These are phyloP conservation scores for Hypomontagnella submonticulosa DNA, from an alignment of 495 filamentous ascomycete genomes.

Conservation along the genomic window DNA sequence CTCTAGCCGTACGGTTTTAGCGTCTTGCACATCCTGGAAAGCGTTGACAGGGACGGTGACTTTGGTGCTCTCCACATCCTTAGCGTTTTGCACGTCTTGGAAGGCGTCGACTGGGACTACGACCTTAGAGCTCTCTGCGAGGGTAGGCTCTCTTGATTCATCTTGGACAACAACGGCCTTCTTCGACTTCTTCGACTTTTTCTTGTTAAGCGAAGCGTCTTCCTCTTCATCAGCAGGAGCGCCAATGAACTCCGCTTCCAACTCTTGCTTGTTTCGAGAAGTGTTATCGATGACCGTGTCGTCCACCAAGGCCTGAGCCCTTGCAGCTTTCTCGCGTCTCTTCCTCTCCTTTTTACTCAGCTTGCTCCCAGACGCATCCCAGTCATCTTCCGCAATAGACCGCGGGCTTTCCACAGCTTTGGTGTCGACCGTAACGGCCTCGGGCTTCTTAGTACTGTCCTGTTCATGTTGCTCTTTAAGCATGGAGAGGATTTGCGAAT, in stretches of 20 bases:
- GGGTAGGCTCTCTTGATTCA: constrained; percentile 34
- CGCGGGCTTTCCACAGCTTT: constrained; percentile 11
- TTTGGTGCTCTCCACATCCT: constrained; percentile 39
- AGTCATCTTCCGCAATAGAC: constrained; percentile 33
- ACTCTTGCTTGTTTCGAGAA: constrained; percentile 25
- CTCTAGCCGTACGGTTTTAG: constrained; percentile 24
- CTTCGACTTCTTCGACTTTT: constrained; percentile 48
- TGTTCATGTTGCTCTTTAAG: constrained; percentile 30
- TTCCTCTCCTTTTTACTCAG: constrained; percentile 53
- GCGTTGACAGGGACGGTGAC: constrained; percentile 46
- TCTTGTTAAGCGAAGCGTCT: constrained; percentile 35
- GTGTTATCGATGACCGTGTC: constrained; percentile 34
- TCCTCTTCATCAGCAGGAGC: constrained; percentile 28
- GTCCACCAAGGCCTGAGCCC: constrained; percentile 36
- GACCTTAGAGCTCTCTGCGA: constrained; percentile 32
- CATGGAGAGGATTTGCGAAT: constrained; percentile 23
- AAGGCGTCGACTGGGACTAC: constrained; percentile 46
- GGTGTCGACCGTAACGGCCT: constrained; percentile 1
- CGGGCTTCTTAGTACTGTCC: constrained; percentile 24
- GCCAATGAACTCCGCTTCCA: constrained; percentile 34
- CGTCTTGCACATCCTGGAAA: constrained; percentile 39
- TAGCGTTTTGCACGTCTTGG: constrained; percentile 37
- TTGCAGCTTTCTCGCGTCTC: constrained; percentile 50
- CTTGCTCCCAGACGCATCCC: no score
- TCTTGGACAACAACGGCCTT: constrained; percentile 43